Base-by-base conservation (phyloP, 768 basidiomycete species). In the Agrocybe chaxingu region DNA sequence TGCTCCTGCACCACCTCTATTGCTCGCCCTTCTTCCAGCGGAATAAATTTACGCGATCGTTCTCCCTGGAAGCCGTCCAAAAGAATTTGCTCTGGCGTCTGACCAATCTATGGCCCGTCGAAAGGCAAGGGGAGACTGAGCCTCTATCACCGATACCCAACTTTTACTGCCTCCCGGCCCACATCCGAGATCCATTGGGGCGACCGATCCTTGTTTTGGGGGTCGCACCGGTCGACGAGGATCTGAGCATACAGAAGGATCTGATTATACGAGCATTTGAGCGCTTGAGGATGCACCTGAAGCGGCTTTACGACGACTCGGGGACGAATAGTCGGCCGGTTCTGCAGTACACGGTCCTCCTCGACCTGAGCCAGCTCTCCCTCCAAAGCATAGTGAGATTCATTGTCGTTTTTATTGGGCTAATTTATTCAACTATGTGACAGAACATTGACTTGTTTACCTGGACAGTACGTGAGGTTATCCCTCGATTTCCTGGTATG, bases 401-500 rank as follows among this genome's bases (percentile, higher is more conserved):
- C 37, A 51, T 32, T 42, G 45, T 51, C 46, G 24, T 24, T 24
- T 38, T 47, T 48, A 37, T 41, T 18, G 37, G 31, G 19, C 36
- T 16, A 18, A 35, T 42, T 38, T 33, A 30, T 19, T 30, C 30
- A 31, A 42, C 36, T 48, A 45, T 41, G 18, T 12, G 19, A 9
- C 48, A 89, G 82, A 78, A 77, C 58, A 59, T 83, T 35, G 83
- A 88, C 55, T 65, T 87, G 6, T 70, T 85, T 39, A 71, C 76
- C 13, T 90, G 84, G 84, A 76, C 78, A 42, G 60, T 84, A 51
- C 77, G 77, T 52, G 85, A 90, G 56, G 72, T 85, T 30, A 72
- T 84, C 38, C 86, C 87, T 34, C 77, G 78, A 45, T 89, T 81
- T 69, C 85, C 89, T 45, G 88, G 87, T 47, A 80, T 90, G 81